Base-by-base conservation (phyloP, 2,329 filamentous ascomycete genomes). In the Fusarium burgessii region DNA sequence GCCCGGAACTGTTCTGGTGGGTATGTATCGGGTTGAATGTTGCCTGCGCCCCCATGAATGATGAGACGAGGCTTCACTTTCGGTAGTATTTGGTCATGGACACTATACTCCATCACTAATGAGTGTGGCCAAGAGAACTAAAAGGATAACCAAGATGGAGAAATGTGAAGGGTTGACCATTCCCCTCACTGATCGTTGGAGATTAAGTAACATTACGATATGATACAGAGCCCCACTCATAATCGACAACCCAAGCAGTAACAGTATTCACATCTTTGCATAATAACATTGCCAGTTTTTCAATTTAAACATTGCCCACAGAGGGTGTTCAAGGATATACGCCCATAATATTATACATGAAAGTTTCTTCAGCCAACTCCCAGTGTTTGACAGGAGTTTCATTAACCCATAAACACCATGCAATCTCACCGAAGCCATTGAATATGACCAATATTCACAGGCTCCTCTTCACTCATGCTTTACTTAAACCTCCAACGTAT, bases 11-110 rank as follows among this genome's bases (percentile, higher is more conserved):
- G 84, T 20, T 87, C 82, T 1, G 87, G 86, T 7, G 89, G 84
- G 42, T 92, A 85, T 62, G 85, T 89, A 11, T 84, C 79, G 6
- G 87, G 90, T 29, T 84, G 85, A 72, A 93, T 90, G 76, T 91
- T 91, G 50, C 92, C 92, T 4, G 92, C 92, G 36, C 92, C 92
- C 76, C 92, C 92, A 75, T 93, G 91, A 75, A 93, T 88, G 76
- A 93, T 91, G 35, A 93, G 78, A 13, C 89, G 85, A 6, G 91
- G 90, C 74, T 83, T 81, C 36, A 85, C 65, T 50, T 68, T 77
- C 25, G 69, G 55, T 25, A 7, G 18, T 38, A 35, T 25, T 41
- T 57, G 23, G 42, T 61, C 6, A 58, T 68, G 72, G 32, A 51
- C 62, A 58, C 79, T 82, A 72, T 83, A 84, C 58, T 85, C 81